phyloP scores from a whole-genome alignment of 169 alveolate genomes.

The Besnoitia besnoiti region DNA sequence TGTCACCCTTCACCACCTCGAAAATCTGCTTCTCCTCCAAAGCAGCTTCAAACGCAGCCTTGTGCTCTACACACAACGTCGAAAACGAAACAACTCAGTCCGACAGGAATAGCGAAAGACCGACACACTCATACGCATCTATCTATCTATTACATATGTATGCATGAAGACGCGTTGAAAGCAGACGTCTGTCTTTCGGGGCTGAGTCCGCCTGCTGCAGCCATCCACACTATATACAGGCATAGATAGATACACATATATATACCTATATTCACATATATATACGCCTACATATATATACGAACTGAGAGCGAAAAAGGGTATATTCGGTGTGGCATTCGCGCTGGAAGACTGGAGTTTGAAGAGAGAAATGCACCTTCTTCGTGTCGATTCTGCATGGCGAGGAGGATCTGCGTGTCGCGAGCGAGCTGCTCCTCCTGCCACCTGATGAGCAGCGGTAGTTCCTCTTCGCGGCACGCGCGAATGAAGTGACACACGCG shows the following conservation, averaged over 20 bases:
- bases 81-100: background rate
- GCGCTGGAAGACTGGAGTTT: background rate
- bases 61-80: conserved; percentile 23
- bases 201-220: no score
- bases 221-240: background rate
- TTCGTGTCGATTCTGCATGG: conserved; percentile 65
- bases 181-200: no score
- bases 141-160: background rate
- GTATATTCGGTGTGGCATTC: background rate
- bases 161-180: no score
- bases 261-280: background rate
- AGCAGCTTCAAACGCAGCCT: conserved; percentile 52
- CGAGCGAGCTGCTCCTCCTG: conserved; percentile 42
- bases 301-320: background rate
- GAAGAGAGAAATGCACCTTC: conserved; percentile 45
- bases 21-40: conserved; percentile 48
- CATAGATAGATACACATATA: background rate
- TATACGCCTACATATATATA: background rate
- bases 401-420: conserved; percentile 49
- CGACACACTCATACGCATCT: background rate
- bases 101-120: background rate
- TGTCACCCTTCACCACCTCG: conserved; percentile 40
- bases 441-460: conserved; percentile 68
- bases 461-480: conserved; percentile 86
- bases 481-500: conserved; percentile 86